phyloP scores from a whole-genome alignment of 257 asterid species.

The Asclepias syriaca region DNA sequence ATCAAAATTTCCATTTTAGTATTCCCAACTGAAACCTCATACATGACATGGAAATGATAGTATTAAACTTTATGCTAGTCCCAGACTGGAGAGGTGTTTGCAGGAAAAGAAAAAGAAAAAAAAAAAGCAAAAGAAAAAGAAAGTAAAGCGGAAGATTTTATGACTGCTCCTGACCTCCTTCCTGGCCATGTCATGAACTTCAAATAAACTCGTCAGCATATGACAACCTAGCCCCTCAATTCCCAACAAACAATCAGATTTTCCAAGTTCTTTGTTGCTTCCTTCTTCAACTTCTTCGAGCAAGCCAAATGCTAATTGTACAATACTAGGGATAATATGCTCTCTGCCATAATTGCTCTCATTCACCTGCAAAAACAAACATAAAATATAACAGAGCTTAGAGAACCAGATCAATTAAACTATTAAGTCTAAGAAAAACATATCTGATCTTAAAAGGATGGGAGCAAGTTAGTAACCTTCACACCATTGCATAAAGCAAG shows the following conservation, averaged over 20 bases:
- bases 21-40: not conserved
- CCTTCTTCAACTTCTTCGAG: slow-evolving; percentile 75
- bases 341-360: slow-evolving; percentile 78
- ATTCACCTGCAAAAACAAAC: slow-evolving; percentile 43
- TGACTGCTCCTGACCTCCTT: slow-evolving; percentile 52
- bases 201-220: slow-evolving; percentile 75
- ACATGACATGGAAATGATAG: not conserved
- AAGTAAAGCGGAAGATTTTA: slow-evolving; percentile 6
- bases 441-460: not conserved
- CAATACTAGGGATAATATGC: slow-evolving; percentile 75
- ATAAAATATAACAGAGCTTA: slow-evolving; percentile 3
- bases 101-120: not conserved
- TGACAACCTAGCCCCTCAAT: slow-evolving; percentile 58
- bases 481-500: not conserved
- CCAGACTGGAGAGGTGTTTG: not conserved
- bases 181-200: slow-evolving; percentile 82
- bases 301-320: slow-evolving; percentile 70
- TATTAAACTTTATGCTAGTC: not conserved
- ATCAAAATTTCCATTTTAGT: not conserved
- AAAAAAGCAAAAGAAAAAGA: too few relatives aligned
- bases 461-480: not conserved
- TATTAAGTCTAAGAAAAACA: not conserved
- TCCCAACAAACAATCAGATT: slow-evolving; percentile 63
- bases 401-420: not conserved
- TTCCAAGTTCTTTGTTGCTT: slow-evolving; percentile 35